Percentiles rank a stretch among this genome's conserved stretches.
phyloP scores from a whole-genome alignment of 116 monocot genomes.

The Thalassia testudinum region DNA sequence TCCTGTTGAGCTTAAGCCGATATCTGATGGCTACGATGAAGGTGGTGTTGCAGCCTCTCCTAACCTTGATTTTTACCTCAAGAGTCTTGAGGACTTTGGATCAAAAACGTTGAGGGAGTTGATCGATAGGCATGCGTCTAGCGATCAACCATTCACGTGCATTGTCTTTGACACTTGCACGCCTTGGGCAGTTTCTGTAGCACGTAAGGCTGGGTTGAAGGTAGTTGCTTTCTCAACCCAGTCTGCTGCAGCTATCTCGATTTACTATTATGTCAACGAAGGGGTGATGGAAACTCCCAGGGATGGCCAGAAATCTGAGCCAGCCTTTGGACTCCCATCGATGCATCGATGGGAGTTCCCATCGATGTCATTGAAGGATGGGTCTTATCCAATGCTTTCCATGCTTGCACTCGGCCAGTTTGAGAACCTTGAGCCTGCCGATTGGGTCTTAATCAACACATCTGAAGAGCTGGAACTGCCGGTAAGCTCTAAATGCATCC shows the following conservation, averaged over 20 bases:
- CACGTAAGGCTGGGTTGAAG: constrained; percentile 9
- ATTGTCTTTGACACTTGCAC: constrained; percentile 30
- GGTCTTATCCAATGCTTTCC: constrained; percentile 8
- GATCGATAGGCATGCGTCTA: neutral
- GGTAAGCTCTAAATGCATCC: constrained; percentile 8
- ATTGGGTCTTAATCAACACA: constrained; percentile 49
- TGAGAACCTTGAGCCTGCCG: constrained; percentile 4
- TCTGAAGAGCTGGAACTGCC: constrained; percentile 37
- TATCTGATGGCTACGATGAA: constrained; percentile 10
- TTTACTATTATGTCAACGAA: constrained; percentile 16
- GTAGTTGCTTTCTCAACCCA: constrained; percentile 40
- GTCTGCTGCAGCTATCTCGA: constrained; percentile 23
- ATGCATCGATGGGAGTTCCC: constrained; percentile 32
- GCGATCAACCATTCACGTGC: constrained; percentile 17
- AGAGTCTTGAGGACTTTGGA: neutral
- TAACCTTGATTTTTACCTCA: constrained; percentile 5
- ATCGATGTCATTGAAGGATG: constrained; percentile 16
- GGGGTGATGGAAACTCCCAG: constrained; percentile 16
- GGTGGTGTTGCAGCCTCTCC: neutral
- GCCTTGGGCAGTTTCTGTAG: constrained; percentile 31
- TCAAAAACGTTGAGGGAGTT: constrained; percentile 8
- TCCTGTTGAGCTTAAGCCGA: neutral
- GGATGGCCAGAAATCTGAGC: neutral
- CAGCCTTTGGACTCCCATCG: constrained; percentile 8
- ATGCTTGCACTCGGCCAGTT: constrained; percentile 25